phyloP scores from a whole-genome alignment of 2,329 filamentous ascomycete species.

The Pezicula radicicola region DNA sequence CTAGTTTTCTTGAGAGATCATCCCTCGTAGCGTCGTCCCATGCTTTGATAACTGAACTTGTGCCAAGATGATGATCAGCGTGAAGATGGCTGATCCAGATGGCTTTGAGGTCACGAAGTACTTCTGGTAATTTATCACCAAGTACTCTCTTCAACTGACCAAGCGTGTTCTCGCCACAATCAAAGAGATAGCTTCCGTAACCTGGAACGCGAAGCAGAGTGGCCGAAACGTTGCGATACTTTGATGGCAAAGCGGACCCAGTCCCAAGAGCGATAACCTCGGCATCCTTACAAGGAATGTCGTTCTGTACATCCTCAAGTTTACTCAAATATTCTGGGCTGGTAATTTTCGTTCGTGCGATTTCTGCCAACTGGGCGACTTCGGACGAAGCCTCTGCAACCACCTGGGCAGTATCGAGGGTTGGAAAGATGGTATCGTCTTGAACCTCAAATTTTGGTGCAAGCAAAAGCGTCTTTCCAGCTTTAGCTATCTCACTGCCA shows the following conservation, averaged over 20 bases:
- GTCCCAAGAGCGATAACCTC: constrained; percentile 89
- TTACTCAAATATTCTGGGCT: constrained; percentile 43
- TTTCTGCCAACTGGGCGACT: constrained; percentile 50
- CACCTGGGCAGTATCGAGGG: constrained; percentile 45
- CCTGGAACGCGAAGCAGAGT: constrained; percentile 83
- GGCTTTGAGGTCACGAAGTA: constrained; percentile 74
- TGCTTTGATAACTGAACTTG: constrained; percentile 73
- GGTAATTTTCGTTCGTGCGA: constrained; percentile 37
- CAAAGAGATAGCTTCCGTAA: constrained; percentile 84
- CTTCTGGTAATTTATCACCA: constrained; percentile 60
- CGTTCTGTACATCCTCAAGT: constrained; percentile 52
- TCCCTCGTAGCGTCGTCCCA: constrained; percentile 59
- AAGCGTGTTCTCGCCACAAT: constrained; percentile 89
- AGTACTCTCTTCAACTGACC: constrained; percentile 81
- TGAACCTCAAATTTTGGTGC: constrained; percentile 30
- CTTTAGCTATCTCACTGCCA: constrained; percentile 18
- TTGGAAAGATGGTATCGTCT: constrained; percentile 42
- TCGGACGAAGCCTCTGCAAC: constrained; percentile 34
- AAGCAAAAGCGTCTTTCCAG: constrained; percentile 20
- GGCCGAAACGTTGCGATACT: constrained; percentile 91
- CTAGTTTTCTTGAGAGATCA: constrained; percentile 45
- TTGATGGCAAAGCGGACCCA: constrained; percentile 84
- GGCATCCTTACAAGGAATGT: constrained; percentile 70
- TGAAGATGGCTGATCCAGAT: constrained; percentile 96
- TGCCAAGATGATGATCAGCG: constrained; percentile 93